phyloP scores from a whole-genome alignment of 768 basidiomycete genomes.

The Gymnopilus junonius region DNA sequence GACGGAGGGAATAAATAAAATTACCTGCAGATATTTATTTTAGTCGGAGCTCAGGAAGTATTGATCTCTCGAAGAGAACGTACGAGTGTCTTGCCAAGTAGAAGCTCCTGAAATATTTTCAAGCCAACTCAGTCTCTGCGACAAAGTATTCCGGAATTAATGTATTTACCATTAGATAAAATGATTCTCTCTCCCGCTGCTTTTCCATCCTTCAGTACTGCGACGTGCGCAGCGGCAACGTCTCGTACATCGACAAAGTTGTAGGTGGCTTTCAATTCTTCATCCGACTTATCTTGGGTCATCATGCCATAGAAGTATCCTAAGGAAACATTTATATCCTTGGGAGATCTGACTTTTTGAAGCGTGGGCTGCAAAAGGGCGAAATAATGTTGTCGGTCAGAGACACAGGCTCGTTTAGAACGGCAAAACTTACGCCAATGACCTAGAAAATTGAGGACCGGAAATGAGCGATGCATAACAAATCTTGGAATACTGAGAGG shows the following conservation, averaged over 20 bases:
- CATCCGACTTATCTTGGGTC: constrained; percentile 1
- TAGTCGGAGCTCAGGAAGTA: background rate
- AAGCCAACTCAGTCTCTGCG: background rate
- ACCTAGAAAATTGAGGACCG: background rate
- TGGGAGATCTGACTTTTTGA: constrained; percentile 36
- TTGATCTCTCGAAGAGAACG: background rate
- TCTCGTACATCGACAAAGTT: constrained; percentile 59
- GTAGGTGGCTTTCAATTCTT: constrained; percentile 3
- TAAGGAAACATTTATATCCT: background rate
- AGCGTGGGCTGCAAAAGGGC: constrained; percentile 35
- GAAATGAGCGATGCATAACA: background rate
- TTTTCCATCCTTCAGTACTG: constrained; percentile 51
- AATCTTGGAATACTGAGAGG: background rate
- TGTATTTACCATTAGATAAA: constrained; percentile 36
- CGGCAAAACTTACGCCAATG: constrained; percentile 9
- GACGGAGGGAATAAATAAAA: background rate
- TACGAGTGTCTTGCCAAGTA: constrained; percentile 14
- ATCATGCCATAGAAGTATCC: constrained; percentile 27
- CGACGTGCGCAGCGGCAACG: constrained; percentile 57
- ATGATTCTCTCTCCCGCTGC: constrained; percentile 65
- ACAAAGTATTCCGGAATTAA: background rate
- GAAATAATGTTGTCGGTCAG: constrained; percentile 35
- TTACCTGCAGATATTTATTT: background rate
- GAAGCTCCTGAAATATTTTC: background rate
- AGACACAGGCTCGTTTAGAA: background rate